phyloP scores from a whole-genome alignment of 2,329 filamentous ascomycete species.

The Nothopassalora personata region DNA sequence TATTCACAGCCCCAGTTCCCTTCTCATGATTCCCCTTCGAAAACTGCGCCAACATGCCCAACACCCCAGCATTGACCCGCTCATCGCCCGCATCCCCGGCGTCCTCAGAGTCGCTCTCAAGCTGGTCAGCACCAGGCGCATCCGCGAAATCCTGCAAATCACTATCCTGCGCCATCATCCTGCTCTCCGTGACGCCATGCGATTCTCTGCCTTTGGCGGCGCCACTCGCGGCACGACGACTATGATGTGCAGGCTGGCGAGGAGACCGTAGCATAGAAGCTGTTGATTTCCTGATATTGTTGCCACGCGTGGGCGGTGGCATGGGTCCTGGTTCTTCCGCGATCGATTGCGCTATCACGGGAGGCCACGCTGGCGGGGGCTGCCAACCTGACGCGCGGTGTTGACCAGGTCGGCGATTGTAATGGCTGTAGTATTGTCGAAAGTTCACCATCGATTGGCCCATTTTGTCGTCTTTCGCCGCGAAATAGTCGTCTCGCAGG shows the following conservation, averaged over 20 bases:
- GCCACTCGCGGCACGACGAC: background rate
- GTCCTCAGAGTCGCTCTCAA: slow-evolving; percentile 36
- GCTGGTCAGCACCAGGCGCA: slow-evolving; percentile 25
- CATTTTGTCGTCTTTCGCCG: slow-evolving; percentile 96
- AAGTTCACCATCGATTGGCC: slow-evolving; percentile 95
- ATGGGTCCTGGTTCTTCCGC: slow-evolving; percentile 19
- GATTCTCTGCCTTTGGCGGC: background rate
- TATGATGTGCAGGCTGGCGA: background rate
- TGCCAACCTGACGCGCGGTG: slow-evolving; percentile 26
- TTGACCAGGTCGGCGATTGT: slow-evolving; percentile 26
- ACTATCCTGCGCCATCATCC: slow-evolving; percentile 48
- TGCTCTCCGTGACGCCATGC: slow-evolving; percentile 38
- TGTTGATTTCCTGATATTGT: background rate
- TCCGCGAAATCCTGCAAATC: slow-evolving; percentile 52
- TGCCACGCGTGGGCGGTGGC: background rate
- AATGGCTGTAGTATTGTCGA: slow-evolving; percentile 70
- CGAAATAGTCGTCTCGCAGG: slow-evolving; percentile 87
- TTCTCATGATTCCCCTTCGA: slow-evolving; percentile 55
- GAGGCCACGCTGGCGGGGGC: slow-evolving; percentile 31
- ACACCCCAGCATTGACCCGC: slow-evolving; percentile 49
- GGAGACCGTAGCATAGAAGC: slow-evolving; percentile 17
- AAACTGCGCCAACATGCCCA: slow-evolving; percentile 63
- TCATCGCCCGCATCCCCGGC: slow-evolving; percentile 42
- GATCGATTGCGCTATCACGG: slow-evolving; percentile 21
- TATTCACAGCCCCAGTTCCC: slow-evolving; percentile 27